Conservation (phyloP, 345 rosid genomes). For the Conringia planisiliqua region DNA sequence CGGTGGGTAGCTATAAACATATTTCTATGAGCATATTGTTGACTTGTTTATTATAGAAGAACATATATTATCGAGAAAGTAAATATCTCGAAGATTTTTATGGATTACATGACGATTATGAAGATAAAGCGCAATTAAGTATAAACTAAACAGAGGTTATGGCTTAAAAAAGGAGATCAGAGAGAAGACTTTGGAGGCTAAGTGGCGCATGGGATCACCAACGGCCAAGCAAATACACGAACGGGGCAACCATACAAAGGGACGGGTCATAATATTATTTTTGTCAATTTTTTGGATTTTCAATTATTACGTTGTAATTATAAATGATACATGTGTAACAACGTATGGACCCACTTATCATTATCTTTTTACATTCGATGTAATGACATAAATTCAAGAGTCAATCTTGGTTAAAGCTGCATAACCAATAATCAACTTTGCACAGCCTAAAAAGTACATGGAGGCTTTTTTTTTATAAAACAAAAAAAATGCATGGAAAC, state of each 20-base stretch:
- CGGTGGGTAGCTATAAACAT: slow-evolving; percentile 19
- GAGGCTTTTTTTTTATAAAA: not conserved
- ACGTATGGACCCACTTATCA: slow-evolving; percentile 17
- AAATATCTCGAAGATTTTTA: slow-evolving; percentile 33
- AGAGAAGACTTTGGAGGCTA: slow-evolving; percentile 36
- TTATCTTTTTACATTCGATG: not conserved
- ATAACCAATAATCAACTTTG: slow-evolving; percentile 13
- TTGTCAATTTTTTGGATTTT: slow-evolving; percentile 6
- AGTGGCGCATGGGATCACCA: slow-evolving; percentile 68
- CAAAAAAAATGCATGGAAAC: not conserved
- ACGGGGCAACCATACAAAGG: slow-evolving; percentile 41
- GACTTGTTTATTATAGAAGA: slow-evolving; percentile 6
- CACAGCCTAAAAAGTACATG: not conserved
- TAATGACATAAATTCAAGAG: slow-evolving; percentile 2
- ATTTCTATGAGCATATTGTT: slow-evolving; percentile 12
- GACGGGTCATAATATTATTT: slow-evolving; percentile 30
- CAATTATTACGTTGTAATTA: not conserved
- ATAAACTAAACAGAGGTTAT: slow-evolving; percentile 20
- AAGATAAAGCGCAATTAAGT: slow-evolving; percentile 22
- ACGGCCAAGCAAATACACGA: slow-evolving; percentile 39
- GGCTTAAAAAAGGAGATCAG: not conserved
- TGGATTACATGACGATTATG: slow-evolving; percentile 19
- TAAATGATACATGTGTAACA: slow-evolving; percentile 11
- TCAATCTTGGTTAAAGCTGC: slow-evolving; percentile 21
- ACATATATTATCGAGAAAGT: slow-evolving; percentile 2